Base-by-base conservation (phyloP, 345 rosid species). In the Triadica sebifera region DNA sequence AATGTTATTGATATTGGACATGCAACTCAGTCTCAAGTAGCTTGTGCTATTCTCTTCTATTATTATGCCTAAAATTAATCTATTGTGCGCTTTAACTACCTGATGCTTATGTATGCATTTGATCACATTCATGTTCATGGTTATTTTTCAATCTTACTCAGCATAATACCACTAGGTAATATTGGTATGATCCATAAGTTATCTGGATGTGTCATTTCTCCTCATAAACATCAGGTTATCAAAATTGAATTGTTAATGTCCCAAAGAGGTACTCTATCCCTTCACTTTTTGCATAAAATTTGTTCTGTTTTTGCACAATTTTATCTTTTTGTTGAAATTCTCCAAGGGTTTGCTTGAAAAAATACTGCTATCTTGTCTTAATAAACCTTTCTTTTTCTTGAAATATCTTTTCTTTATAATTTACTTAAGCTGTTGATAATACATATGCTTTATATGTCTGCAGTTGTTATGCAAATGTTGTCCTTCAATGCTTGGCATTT, bases 401-500 rank as follows among this genome's bases (percentile, higher is more conserved):
- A 58, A 24, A 24, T 50, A 10, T 24, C 4, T 39, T 75, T 34
- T 53, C 6, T 47, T 51, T 34, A 24, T 20, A 57, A 11, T 37
- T 72, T n/a, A 3, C 43, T 47, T 34, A 56, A 74, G 53, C 22
- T 63, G 45, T 62, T 72, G 25, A 71, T 72, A 45, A 43, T 59
- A 16, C 76, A 17, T 78, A 64, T 65, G 68, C 19, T 65, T 76
- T 58, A 12, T 72, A 75, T 65, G 80, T 72, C 71, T 84, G 87
- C 97, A 96, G 98, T 84, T 96, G 99, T 77, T 96, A 91, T 86
- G 99, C 98, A 51, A 93, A 96, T 81, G 93, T 86, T 74, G 93
- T 91, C 68, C 86, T 96, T 79, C 98, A 96, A 79, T 96, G 99
- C 82, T 75, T 96, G 85, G 85, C 88, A 72, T 90, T 96, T 76